Percentiles rank a stretch among this genome's conserved stretches.
Conservation (phyloP, 2,329 filamentous ascomycete genomes). For the Mollisiaceae sp. region DNA sequence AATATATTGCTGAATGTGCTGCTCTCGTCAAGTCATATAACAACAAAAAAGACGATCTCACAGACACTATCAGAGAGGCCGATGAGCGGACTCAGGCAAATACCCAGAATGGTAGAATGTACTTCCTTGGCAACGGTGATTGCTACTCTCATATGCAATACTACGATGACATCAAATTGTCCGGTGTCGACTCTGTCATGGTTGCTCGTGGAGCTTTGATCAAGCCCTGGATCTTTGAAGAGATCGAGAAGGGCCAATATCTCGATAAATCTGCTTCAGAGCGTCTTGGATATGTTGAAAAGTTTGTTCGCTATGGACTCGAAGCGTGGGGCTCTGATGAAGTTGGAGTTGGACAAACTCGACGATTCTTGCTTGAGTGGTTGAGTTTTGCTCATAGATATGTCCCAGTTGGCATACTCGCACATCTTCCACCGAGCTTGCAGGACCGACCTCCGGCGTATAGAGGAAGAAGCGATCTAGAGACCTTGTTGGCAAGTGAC, state of each 20-base stretch:
- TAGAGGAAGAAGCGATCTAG: constrained; percentile 83
- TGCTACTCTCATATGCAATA: constrained; percentile 94
- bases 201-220: constrained; percentile 93
- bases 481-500: constrained; percentile 87
- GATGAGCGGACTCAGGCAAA: constrained; percentile 77
- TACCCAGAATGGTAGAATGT: constrained; percentile 70
- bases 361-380: constrained; percentile 94
- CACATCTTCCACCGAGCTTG: constrained; percentile 84
- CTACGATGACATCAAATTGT: constrained; percentile 74
- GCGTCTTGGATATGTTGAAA: constrained; percentile 83
- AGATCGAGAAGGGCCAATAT: constrained; percentile 90
- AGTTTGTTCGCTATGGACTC: constrained; percentile 87
- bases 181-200: constrained; percentile 93
- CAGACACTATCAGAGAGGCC: constrained; percentile 79
- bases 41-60: constrained; percentile 64
- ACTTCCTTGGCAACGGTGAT: constrained; percentile 96
- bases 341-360: constrained; percentile 86
- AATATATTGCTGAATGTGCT: constrained; percentile 89
- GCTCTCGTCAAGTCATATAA: constrained; percentile 83
- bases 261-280: constrained; percentile 93
- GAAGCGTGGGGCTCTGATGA: constrained; percentile 97
- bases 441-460: constrained; percentile 90
- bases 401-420: constrained; percentile 85
- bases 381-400: constrained; percentile 93
- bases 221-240: constrained; percentile 98